Evolutionary conservation across 202 grass and related monocot species (phyloP).

Genomic region (Setaria viridis): DNA sequence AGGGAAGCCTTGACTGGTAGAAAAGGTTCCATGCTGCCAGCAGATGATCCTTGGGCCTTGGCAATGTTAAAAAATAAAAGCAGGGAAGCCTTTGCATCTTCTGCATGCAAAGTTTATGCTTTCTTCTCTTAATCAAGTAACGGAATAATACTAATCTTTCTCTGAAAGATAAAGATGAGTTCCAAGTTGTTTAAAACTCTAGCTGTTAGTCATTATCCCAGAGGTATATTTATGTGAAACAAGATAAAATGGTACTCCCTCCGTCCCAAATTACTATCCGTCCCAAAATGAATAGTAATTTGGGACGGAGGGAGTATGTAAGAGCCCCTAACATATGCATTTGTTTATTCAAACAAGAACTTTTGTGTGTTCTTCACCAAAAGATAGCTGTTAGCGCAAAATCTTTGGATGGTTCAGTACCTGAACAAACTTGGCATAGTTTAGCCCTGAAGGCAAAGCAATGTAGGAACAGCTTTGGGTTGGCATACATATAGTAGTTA

Average conservation of each 20-base stretch:
- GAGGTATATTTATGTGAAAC: conserved; percentile 2
- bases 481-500: conserved; percentile 46
- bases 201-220: not conserved
- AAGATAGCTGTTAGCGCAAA: not conserved
- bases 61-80: conserved; percentile 7
- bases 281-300: too few relatives aligned
- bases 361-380: conserved; percentile 22
- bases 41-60: conserved; percentile 30
- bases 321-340: not conserved
- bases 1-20: conserved; percentile 23
- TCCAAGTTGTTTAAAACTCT: not conserved
- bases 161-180: conserved; percentile 44
- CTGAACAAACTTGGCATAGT: conserved; percentile 51
- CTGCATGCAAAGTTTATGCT: conserved; percentile 50
- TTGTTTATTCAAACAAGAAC: not conserved
- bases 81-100: conserved; percentile 50
- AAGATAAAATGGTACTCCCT: not conserved
- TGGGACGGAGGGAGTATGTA: not conserved
- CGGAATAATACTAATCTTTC: conserved; percentile 43
- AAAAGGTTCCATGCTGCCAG: conserved; percentile 35
- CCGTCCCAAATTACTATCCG: too few relatives aligned
- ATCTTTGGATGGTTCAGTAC: conserved; percentile 25
- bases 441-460: conserved; percentile 76
- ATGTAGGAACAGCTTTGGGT: conserved; percentile 42
- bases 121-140: conserved; percentile 51